Percentiles rank a stretch among this genome's conserved stretches.
phyloP scores from a whole-genome alignment of 2,329 filamentous ascomycete species.

The Alternaria gansuensis region DNA sequence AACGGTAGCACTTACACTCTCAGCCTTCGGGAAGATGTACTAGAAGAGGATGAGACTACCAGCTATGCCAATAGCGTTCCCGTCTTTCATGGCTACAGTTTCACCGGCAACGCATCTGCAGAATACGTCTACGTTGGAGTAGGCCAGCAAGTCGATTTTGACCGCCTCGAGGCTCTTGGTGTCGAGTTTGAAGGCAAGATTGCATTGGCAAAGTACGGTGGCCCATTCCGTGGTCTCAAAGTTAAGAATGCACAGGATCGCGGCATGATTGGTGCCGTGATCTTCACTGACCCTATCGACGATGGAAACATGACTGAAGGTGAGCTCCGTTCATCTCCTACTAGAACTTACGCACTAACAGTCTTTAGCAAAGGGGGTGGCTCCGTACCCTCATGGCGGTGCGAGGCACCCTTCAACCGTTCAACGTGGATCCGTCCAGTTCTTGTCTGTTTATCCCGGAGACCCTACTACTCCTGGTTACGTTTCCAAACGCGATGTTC shows the following conservation, averaged over 20 bases:
- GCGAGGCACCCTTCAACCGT: constrained; percentile 58
- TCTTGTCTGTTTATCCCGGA: constrained; percentile 66
- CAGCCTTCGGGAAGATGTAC: constrained; percentile 46
- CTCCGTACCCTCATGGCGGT: constrained; percentile 55
- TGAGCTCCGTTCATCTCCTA: neutral
- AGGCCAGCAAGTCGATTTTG: constrained; percentile 57
- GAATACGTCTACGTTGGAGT: constrained; percentile 60
- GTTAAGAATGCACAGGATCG: constrained; percentile 59
- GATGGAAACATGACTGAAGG: constrained; percentile 58
- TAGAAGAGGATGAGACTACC: constrained; percentile 48
- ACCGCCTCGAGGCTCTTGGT: constrained; percentile 54
- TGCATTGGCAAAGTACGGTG: constrained; percentile 58
- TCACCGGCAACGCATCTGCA: constrained; percentile 57
- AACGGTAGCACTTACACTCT: constrained; percentile 48
- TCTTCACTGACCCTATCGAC: constrained; percentile 58
- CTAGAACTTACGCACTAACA: neutral
- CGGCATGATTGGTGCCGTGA: constrained; percentile 57
- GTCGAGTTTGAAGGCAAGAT: constrained; percentile 60
- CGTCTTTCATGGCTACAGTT: constrained; percentile 60
- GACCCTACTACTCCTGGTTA: constrained; percentile 66
- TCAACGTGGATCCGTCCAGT: constrained; percentile 62
- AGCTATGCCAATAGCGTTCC: constrained; percentile 54
- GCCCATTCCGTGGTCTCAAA: constrained; percentile 58
- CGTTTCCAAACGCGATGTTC: constrained; percentile 81
- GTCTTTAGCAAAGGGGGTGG: constrained; percentile 53